A percentile compares a stretch with the other conserved stretches of the same genome.
These are phyloP conservation scores for Thamnidium elegans DNA, from an alignment of 192 early-diverging fungal species.

Conservation along the genomic window DNA sequence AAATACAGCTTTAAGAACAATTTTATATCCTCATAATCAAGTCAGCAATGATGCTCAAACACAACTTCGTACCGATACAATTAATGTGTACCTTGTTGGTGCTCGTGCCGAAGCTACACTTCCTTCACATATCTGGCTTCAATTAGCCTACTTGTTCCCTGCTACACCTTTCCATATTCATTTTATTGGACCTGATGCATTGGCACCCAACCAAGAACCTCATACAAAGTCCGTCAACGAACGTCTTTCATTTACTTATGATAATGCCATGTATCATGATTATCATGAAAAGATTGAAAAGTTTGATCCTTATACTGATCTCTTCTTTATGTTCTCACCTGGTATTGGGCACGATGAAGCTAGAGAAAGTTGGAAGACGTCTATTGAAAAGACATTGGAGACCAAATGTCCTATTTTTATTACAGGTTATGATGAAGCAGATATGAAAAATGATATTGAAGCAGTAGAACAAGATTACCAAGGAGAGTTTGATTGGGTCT, in stretches of 20 bases:
- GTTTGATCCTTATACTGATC: constrained; percentile 76
- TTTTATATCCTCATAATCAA: constrained; percentile 35
- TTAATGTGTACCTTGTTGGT: constrained; percentile 68
- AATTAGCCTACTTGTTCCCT: constrained; percentile 71
- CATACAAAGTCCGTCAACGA: constrained; percentile 49
- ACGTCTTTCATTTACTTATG: constrained; percentile 66
- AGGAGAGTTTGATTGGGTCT: constrained; percentile 69
- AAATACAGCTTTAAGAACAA: constrained; percentile 35
- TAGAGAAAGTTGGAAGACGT: constrained; percentile 63
- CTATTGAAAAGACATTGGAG: constrained; percentile 61
- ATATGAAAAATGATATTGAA: constrained; percentile 59
- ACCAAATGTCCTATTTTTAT: constrained; percentile 79
- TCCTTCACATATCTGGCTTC: constrained; percentile 72
- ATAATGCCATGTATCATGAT: constrained; percentile 63
- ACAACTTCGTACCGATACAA: constrained; percentile 51
- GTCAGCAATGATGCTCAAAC: constrained; percentile 37
- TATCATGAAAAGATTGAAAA: constrained; percentile 53
- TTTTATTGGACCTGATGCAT: constrained; percentile 76
- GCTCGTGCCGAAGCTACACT: constrained; percentile 73
- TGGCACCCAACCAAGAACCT: constrained; percentile 43
- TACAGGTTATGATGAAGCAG: constrained; percentile 71
- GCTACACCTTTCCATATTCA: constrained; percentile 71
- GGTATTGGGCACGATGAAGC: constrained; percentile 63
- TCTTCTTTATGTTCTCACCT: constrained; percentile 79
- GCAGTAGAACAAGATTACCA: constrained; percentile 56